Evolutionary conservation across 805 yeast species (phyloP).

Genomic region (Lipomyces yamanashiensis): DNA sequence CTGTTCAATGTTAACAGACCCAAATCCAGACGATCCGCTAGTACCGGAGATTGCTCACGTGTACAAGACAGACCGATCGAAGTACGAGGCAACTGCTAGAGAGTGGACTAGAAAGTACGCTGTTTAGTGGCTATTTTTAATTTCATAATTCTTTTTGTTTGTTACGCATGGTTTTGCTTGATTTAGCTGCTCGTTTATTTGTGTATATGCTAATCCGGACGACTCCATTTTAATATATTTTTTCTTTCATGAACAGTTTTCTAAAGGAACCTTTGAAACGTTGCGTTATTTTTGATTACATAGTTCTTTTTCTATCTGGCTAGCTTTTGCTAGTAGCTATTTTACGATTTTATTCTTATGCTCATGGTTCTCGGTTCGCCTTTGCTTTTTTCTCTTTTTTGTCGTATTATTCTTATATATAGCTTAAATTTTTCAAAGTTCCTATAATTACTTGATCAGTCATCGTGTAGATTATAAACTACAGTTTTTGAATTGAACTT

Average conservation of each 20-base stretch:
- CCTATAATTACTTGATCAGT: not conserved
- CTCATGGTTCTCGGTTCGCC: constrained; percentile 1
- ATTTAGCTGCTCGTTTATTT: constrained; percentile 2
- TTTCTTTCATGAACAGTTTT: not conserved
- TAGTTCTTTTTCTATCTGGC: not conserved
- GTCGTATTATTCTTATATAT: constrained; percentile 16
- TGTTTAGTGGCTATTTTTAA: constrained; percentile 54
- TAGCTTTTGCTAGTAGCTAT: not conserved
- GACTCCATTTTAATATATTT: not conserved
- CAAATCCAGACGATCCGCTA: constrained; percentile 98
- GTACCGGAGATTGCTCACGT: constrained; percentile 98
- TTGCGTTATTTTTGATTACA: not conserved
- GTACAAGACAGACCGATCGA: constrained; percentile 89
- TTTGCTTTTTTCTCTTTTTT: not conserved
- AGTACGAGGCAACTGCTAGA: constrained; percentile 94
- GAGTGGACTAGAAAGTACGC: constrained; percentile 99
- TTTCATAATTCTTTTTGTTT: not conserved
- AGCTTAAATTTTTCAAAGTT: constrained; percentile 1
- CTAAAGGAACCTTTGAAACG: not conserved
- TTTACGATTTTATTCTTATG: not conserved
- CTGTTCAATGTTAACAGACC: constrained; percentile 94
- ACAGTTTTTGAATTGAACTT: not conserved
- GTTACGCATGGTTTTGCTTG: constrained; percentile 4
- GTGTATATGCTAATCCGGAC: not conserved
- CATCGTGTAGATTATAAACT: not conserved